phyloP scores from a whole-genome alignment of 1,284 basidiomycete genomes.

The Papiliotrema laurentii region DNA sequence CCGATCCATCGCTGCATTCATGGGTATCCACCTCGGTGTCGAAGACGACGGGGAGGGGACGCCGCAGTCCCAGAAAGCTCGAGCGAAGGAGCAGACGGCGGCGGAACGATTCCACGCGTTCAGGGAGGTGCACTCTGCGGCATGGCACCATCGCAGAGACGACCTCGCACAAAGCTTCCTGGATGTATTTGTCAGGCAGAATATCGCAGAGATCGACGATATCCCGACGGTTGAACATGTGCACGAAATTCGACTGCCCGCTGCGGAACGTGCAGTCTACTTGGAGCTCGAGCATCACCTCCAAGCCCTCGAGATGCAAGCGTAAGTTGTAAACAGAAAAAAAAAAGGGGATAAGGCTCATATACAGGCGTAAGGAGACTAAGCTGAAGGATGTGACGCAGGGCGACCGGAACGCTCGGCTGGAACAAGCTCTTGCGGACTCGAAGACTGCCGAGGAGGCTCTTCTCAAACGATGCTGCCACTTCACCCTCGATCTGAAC shows the following conservation, averaged over 20 bases:
- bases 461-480: constrained; percentile 84
- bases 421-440: constrained; percentile 80
- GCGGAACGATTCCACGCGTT: constrained; percentile 94
- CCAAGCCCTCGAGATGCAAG: constrained; percentile 51
- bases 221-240: constrained; percentile 73
- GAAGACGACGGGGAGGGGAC: constrained; percentile 82
- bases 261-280: constrained; percentile 91
- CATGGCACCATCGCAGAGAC: constrained; percentile 87
- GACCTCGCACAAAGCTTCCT: constrained; percentile 78
- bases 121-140: constrained; percentile 83
- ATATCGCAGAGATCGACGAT: constrained; percentile 94
- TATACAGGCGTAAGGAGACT: constrained; percentile 66
- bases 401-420: constrained; percentile 82
- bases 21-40: constrained; percentile 80
- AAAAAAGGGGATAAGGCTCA: constrained; percentile 7
- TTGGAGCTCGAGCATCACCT: constrained; percentile 93
- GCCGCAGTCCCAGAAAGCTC: constrained; percentile 68
- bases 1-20: constrained; percentile 80
- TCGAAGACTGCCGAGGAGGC: constrained; percentile 89
- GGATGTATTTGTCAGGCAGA: constrained; percentile 82
- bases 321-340: constrained; percentile 21
- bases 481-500: constrained; percentile 71
- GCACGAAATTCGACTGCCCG: constrained; percentile 69
- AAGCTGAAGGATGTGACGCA: constrained; percentile 51
- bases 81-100: constrained; percentile 76